A percentile compares a stretch with the other conserved stretches of the same genome.
phyloP scores from a whole-genome alignment of 2,329 filamentous ascomycete genomes.

The Fusarium subglutinans region DNA sequence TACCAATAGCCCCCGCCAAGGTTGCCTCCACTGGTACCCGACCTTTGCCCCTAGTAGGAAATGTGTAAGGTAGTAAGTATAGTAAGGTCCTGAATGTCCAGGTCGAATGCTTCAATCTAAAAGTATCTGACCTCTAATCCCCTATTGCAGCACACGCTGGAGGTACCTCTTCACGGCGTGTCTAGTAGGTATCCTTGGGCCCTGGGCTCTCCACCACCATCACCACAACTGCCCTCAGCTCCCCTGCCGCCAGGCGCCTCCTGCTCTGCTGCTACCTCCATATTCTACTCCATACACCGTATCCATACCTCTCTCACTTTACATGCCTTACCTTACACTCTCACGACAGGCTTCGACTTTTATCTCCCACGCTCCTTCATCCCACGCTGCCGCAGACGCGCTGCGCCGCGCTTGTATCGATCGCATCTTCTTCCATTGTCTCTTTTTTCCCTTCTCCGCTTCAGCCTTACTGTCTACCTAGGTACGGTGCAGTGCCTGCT shows the following conservation, averaged over 20 bases:
- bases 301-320: conserved; percentile 33
- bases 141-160: conserved; percentile 17
- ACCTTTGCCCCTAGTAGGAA: conserved; percentile 27
- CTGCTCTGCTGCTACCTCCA: conserved; percentile 30
- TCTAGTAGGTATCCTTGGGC: conserved; percentile 5
- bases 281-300: conserved; percentile 16
- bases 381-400: conserved; percentile 37
- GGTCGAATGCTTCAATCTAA: not conserved
- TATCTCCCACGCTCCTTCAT: conserved; percentile 43
- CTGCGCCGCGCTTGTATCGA: conserved; percentile 39
- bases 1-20: conserved; percentile 13
- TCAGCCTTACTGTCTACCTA: conserved; percentile 27
- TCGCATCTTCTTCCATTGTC: conserved; percentile 32
- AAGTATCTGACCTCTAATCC: conserved; percentile 15
- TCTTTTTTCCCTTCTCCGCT: conserved; percentile 30
- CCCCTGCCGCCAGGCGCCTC: conserved; percentile 39
- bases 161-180: conserved; percentile 4
- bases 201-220: conserved; percentile 24
- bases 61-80: not conserved
- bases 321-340: conserved; percentile 19
- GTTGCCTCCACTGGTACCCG: conserved; percentile 20
- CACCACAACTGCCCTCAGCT: conserved; percentile 37
- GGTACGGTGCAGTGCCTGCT: conserved; percentile 30
- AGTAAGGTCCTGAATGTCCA: not conserved
- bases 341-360: conserved; percentile 44